Evolutionary conservation across 352 stramenopile genomes (phyloP), one percentile per base, ranked within the genome.

Genomic region (Phytophthora fragariaefolia): DNA sequence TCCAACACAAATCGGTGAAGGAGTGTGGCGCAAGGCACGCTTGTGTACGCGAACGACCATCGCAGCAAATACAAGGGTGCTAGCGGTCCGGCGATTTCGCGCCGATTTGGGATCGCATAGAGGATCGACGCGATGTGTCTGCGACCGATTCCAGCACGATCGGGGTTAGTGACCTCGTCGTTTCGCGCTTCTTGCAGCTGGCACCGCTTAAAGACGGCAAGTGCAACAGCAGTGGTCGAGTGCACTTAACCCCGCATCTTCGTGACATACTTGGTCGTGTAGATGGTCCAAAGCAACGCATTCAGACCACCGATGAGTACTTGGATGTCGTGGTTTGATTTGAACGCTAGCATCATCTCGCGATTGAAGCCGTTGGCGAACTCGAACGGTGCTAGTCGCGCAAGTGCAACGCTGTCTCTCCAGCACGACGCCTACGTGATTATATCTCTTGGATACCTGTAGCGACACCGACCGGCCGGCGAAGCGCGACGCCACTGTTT

Each of bases 191-290:
- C 45, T 6, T 13, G 45, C 23, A 36, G 23, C 1, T 20, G 45
- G 4, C 45, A 23, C 4, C 23, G 22, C 45, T 51, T 17, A 32
- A 51, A 51, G 8, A 23, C 45, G 0, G 12, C 22, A 4, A 34
- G 24, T 28, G 7, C 24, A 18, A 51, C 45, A 23, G 45, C 24
- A 4, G 45, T 51, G 8, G 34, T 20, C 8, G 43, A 50, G 18
- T 32, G 18, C 6, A 50, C 12, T 10, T 30, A 7, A 6, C n/a
- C 22, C 7, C 30, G 24, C 10, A 34, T 20, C 45, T 51, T 51
- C 9, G 45, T 51, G 2, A 36, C 45, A 13, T 51, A 51, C 23
- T 22, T 51, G 45, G 24, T 51, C 22, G 45, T 13, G 45, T 51
- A 36, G 45, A 26, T 34, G 45, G 34, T 51, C 8, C 23, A 23